Conservation (phyloP, 257 asterid species). For the Solanum tarijense region DNA sequence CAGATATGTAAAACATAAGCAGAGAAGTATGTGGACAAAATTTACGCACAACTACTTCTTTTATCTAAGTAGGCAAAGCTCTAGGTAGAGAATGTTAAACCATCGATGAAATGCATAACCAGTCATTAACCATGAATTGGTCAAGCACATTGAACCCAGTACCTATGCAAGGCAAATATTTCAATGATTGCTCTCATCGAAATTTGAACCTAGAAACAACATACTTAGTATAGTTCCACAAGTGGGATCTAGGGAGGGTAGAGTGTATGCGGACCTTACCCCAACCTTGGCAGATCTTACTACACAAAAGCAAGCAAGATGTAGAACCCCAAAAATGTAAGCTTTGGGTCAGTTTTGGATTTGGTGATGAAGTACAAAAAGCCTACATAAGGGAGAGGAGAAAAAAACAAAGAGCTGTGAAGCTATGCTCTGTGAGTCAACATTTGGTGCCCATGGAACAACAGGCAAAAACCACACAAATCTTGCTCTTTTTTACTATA, state of each 20-base stretch:
- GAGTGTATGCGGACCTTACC: background rate
- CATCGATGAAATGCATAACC: background rate
- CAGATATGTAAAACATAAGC: background rate
- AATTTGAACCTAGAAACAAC: background rate
- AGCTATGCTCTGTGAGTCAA: slow-evolving; percentile 75
- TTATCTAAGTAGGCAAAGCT: background rate
- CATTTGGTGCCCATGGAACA: slow-evolving; percentile 84
- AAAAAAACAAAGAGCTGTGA: slow-evolving; percentile 65
- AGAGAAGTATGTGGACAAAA: background rate
- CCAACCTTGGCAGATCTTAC: slow-evolving; percentile 21
- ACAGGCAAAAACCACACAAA: slow-evolving; percentile 42
- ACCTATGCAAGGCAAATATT: background rate
- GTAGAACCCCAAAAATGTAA: slow-evolving; percentile 84
- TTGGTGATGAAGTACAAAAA: slow-evolving; percentile 77
- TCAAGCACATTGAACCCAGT: background rate
- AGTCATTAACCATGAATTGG: background rate
- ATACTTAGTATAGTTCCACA: background rate
- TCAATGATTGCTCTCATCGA: background rate
- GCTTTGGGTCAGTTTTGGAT: slow-evolving; percentile 75
- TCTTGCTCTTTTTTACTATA: slow-evolving; percentile 9
- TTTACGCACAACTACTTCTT: background rate
- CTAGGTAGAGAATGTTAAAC: background rate
- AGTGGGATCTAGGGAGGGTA: background rate
- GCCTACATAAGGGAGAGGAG: slow-evolving; percentile 72
- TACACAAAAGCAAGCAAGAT: slow-evolving; percentile 77